Percentiles rank a stretch among this genome's conserved stretches.
phyloP scores from a whole-genome alignment of 169 alveolate genomes.

The Plasmodium sp. region DNA sequence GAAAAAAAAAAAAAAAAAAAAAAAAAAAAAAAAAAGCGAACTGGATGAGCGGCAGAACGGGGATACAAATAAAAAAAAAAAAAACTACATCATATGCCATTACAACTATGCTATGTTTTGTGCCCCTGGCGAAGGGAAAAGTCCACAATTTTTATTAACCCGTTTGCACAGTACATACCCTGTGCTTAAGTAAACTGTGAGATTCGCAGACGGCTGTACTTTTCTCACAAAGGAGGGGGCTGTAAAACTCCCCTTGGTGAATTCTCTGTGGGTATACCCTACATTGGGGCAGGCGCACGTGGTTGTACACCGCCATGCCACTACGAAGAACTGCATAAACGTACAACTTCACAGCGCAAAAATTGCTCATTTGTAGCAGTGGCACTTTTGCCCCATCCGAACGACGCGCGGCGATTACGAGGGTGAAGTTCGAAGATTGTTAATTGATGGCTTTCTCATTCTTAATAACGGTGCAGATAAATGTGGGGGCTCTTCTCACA shows the following conservation, averaged over 20 bases:
- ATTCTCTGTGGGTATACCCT: background rate
- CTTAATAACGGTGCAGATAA: background rate
- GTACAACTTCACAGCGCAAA: background rate
- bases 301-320: background rate
- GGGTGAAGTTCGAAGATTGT: background rate
- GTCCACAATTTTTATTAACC: background rate
- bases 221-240: background rate
- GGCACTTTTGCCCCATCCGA: background rate
- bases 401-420: background rate
- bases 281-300: background rate
- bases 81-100: background rate
- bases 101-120: background rate
- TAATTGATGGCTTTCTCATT: background rate
- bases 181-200: background rate
- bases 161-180: background rate
- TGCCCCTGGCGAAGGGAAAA: background rate
- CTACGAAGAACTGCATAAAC: background rate
- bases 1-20: too few species aligned
- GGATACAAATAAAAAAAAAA: too few species aligned
- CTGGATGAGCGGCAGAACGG: background rate
- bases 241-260: background rate
- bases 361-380: background rate
- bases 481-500: background rate
- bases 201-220: background rate
- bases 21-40: background rate